phyloP scores from a whole-genome alignment of 2,329 filamentous ascomycete genomes.

The Zymoseptoria crescenta region DNA sequence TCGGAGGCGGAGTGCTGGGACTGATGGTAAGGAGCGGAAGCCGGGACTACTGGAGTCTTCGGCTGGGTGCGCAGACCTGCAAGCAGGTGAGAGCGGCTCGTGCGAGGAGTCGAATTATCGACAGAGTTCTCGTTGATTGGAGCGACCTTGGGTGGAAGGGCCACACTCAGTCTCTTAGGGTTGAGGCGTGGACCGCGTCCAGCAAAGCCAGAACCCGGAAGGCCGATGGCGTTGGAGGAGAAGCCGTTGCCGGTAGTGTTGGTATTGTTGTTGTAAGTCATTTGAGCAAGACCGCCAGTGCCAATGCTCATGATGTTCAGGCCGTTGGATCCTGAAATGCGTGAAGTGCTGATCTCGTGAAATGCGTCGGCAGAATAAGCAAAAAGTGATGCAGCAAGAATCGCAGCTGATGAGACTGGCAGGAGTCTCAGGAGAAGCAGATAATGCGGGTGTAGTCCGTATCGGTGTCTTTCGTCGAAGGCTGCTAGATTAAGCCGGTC shows the following conservation, averaged over 20 bases:
- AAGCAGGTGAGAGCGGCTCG: slow-evolving; percentile 87
- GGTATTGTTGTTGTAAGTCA: slow-evolving; percentile 75
- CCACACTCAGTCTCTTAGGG: slow-evolving; percentile 81
- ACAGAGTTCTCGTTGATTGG: slow-evolving; percentile 61
- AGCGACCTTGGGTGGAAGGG: slow-evolving; percentile 60
- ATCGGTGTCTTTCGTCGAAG: slow-evolving; percentile 9
- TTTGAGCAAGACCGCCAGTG: slow-evolving; percentile 99
- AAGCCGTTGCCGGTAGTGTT: slow-evolving; percentile 39
- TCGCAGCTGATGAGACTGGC: slow-evolving; percentile 7
- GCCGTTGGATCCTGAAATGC: slow-evolving; percentile 13
- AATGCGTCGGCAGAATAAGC: slow-evolving; percentile 8
- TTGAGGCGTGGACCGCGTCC: slow-evolving; percentile 71
- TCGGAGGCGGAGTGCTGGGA: slow-evolving; percentile 40
- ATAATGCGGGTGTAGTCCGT: slow-evolving; percentile 14
- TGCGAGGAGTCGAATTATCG: slow-evolving; percentile 74
- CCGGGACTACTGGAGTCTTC: slow-evolving; percentile 68
- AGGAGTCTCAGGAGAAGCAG: slow-evolving; percentile 15
- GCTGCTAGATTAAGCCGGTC: slow-evolving; percentile 25
- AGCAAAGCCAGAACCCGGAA: slow-evolving; percentile 73
- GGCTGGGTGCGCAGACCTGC: slow-evolving; percentile 89
- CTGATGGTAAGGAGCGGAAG: slow-evolving; percentile 55
- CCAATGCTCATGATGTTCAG: slow-evolving; percentile 55
- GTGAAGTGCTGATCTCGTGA: slow-evolving; percentile 18
- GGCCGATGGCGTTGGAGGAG: slow-evolving; percentile 61
- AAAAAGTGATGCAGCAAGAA: slow-evolving; percentile 5